These are phyloP conservation scores for Monosporozyma aquatica DNA, from an alignment of 805 yeast genomes.

Conservation along the genomic window DNA sequence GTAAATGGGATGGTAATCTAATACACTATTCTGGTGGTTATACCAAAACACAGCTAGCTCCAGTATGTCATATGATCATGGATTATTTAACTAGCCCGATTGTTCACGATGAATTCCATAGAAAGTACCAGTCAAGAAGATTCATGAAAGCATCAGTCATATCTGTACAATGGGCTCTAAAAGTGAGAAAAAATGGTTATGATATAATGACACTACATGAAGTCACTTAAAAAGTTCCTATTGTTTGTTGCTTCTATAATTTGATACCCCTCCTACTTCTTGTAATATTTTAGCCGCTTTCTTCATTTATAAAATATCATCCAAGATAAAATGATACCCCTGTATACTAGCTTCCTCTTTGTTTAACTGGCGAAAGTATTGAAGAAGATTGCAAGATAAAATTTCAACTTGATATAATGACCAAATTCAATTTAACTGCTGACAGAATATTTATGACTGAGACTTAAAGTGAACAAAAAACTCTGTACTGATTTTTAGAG, in stretches of 20 bases:
- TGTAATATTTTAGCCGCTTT: too few species aligned
- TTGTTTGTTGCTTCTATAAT: background rate
- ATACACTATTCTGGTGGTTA: slow-evolving; percentile 91
- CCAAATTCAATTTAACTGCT: too few species aligned
- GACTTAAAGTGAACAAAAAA: too few species aligned
- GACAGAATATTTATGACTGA: too few species aligned
- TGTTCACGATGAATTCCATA: slow-evolving; percentile 85
- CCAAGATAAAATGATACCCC: background rate
- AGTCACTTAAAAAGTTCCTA: slow-evolving; percentile 1
- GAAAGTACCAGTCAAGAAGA: slow-evolving; percentile 82
- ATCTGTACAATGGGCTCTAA: slow-evolving; percentile 78
- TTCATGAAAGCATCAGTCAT: slow-evolving; percentile 77
- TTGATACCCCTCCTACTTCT: background rate
- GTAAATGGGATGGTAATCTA: slow-evolving; percentile 77
- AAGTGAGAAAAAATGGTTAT: slow-evolving; percentile 33
- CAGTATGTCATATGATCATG: slow-evolving; percentile 64
- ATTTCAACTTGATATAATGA: too few species aligned
- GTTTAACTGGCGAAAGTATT: too few species aligned
- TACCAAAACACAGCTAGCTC: slow-evolving; percentile 59
- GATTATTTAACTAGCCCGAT: slow-evolving; percentile 74
- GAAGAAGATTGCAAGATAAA: too few species aligned
- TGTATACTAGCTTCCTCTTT: too few species aligned
- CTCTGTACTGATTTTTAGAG: too few species aligned
- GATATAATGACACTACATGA: slow-evolving; percentile 34
- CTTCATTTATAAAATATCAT: too few species aligned